These are phyloP conservation scores for Candida vaughaniae DNA, from an alignment of 805 yeast genomes.

Conservation along the genomic window DNA sequence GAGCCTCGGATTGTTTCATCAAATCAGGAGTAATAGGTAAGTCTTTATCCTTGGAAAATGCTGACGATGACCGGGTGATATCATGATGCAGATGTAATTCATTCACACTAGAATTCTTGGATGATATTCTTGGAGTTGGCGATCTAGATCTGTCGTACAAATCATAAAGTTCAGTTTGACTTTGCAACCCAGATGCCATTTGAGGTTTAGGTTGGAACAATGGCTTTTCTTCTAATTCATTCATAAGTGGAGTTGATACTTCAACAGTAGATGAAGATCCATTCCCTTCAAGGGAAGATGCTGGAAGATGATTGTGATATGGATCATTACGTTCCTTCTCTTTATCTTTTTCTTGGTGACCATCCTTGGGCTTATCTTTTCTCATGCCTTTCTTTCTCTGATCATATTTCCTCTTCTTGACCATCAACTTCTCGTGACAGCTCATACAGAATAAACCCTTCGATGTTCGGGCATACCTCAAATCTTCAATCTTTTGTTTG, in stretches of 20 bases:
- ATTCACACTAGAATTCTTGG: constrained; percentile 6
- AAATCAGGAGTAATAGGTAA: constrained; percentile 13
- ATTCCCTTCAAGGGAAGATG: not conserved
- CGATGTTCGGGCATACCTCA: constrained; percentile 88
- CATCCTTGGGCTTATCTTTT: constrained; percentile 21
- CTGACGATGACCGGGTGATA: constrained; percentile 11
- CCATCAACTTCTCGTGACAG: constrained; percentile 83
- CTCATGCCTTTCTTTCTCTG: constrained; percentile 31
- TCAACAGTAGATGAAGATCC: constrained; percentile 4
- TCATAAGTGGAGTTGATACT: constrained; percentile 6
- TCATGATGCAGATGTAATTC: constrained; percentile 7
- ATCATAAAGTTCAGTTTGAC: constrained; percentile 14
- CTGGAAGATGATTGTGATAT: not conserved
- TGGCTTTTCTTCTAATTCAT: constrained; percentile 17
- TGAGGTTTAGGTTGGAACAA: constrained; percentile 17
- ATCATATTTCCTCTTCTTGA: constrained; percentile 68
- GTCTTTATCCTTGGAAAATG: constrained; percentile 13
- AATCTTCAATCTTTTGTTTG: constrained; percentile 78
- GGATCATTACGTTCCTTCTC: constrained; percentile 1
- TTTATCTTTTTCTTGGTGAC: constrained; percentile 2
- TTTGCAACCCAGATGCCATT: constrained; percentile 4
- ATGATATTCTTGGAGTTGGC: constrained; percentile 13
- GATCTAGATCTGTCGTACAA: constrained; percentile 14
- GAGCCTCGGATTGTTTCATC: not conserved
- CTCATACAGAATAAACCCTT: constrained; percentile 91